Evolutionary conservation across 116 monocot species (phyloP).

Genomic region (Thalassia testudinum): DNA sequence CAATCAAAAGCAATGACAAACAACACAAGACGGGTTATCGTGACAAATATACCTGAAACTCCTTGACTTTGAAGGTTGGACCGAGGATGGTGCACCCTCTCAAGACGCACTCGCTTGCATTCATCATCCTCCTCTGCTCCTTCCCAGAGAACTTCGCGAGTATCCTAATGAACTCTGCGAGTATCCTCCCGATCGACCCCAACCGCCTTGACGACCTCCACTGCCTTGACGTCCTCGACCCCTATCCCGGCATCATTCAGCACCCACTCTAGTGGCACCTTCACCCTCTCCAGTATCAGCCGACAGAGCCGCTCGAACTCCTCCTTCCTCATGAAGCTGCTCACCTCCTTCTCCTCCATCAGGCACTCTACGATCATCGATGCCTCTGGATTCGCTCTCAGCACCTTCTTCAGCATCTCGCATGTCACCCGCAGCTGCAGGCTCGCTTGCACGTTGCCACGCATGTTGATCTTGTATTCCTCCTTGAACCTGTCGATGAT

Average conservation of each 20-base stretch:
- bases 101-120: slow-evolving; percentile 84
- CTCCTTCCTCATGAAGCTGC: slow-evolving; percentile 63
- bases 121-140: slow-evolving; percentile 57
- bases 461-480: slow-evolving; percentile 45
- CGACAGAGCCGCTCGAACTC: slow-evolving; percentile 64
- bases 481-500: slow-evolving; percentile 50
- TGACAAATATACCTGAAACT: slow-evolving; percentile 48
- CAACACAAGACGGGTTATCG: too few species aligned
- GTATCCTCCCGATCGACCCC: too few species aligned
- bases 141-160: slow-evolving; percentile 51
- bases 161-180: slow-evolving; percentile 61
- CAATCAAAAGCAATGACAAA: too few species aligned
- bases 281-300: slow-evolving; percentile 43
- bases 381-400: slow-evolving; percentile 67
- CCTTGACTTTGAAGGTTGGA: too few species aligned
- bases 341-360: slow-evolving; percentile 90
- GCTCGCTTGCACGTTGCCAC: slow-evolving; percentile 35
- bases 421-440: slow-evolving; percentile 46
- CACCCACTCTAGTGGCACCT: slow-evolving; percentile 45
- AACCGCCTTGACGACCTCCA: slow-evolving; percentile 85
- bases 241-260: slow-evolving; percentile 31
- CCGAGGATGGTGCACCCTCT: slow-evolving; percentile 75
- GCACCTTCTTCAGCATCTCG: slow-evolving; percentile 85
- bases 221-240: slow-evolving; percentile 28
- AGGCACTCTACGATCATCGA: slow-evolving; percentile 65